phyloP scores from a whole-genome alignment of 768 basidiomycete genomes.

The Russula emetica region DNA sequence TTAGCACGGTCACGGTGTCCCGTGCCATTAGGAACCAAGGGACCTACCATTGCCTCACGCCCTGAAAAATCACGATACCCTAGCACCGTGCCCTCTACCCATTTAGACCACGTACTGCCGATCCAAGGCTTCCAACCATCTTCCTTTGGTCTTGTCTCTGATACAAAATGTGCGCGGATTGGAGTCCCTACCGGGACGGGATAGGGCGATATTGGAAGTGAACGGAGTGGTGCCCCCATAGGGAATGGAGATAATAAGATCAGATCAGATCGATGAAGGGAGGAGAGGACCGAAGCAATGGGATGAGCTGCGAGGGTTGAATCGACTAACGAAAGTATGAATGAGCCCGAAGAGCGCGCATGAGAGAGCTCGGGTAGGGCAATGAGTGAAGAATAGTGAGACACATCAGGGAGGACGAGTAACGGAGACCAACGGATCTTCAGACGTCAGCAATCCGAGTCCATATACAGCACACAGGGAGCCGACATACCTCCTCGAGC shows the following conservation, averaged over 20 bases:
- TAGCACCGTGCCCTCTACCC: constrained; percentile 47
- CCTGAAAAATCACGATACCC: constrained; percentile 61
- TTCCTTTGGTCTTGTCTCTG: constrained; percentile 37
- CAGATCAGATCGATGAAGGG: constrained; percentile 57
- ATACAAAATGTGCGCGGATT: constrained; percentile 53
- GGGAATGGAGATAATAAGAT: constrained; percentile 38
- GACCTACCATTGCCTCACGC: constrained; percentile 48
- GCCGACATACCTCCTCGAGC: constrained; percentile 48
- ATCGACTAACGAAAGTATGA: constrained; percentile 40
- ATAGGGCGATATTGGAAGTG: constrained; percentile 61
- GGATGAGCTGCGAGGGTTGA: constrained; percentile 33
- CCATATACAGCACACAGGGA: constrained; percentile 1
- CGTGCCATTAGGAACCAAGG: not conserved
- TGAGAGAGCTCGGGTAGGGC: constrained; percentile 17
- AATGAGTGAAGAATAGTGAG: constrained; percentile 10
- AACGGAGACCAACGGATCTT: constrained; percentile 39
- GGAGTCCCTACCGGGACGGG: constrained; percentile 45
- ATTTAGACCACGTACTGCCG: constrained; percentile 51
- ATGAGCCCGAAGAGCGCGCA: constrained; percentile 37
- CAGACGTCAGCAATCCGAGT: not conserved
- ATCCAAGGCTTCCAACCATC: constrained; percentile 50
- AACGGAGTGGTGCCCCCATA: constrained; percentile 34
- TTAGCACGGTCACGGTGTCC: not conserved
- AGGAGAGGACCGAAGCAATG: constrained; percentile 46
- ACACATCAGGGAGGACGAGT: constrained; percentile 25